Evolutionary conservation across 495 filamentous ascomycete genomes (phyloP).

Genomic region (Letharia lupina): DNA sequence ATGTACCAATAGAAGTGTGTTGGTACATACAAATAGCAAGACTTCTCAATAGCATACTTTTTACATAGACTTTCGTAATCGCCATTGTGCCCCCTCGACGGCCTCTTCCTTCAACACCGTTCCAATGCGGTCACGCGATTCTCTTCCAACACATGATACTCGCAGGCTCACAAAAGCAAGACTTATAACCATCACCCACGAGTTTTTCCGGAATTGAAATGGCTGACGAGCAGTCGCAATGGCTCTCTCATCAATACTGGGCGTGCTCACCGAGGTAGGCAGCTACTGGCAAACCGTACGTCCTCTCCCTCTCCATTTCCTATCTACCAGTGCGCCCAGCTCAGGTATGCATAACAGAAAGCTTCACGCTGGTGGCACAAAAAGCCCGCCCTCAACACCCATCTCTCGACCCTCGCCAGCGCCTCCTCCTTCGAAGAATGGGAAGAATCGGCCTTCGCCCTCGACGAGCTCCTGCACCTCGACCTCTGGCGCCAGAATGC

Average conservation of each 20-base stretch:
- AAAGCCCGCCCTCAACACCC: conserved; percentile 44
- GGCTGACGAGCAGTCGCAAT: conserved; percentile 17
- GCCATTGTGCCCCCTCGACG: not conserved
- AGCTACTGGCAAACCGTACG: conserved; percentile 27
- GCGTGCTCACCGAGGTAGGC: conserved; percentile 24
- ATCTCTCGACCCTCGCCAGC: conserved; percentile 50
- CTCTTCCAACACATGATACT: not conserved
- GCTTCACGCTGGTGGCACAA: conserved; percentile 46
- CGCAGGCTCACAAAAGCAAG: not conserved
- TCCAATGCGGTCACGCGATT: not conserved
- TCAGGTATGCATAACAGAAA: conserved; percentile 35
- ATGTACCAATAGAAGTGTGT: conserved; percentile 27
- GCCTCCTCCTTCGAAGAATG: conserved; percentile 72
- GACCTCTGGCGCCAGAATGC: conserved; percentile 85
- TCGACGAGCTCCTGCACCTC: conserved; percentile 68
- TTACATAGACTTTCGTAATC: not conserved
- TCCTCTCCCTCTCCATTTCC: not conserved
- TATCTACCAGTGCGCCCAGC: not conserved
- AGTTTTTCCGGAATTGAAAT: not conserved
- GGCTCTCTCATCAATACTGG: conserved; percentile 22
- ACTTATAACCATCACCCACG: not conserved
- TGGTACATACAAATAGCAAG: not conserved
- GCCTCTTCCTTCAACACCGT: not conserved
- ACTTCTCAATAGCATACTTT: not conserved
- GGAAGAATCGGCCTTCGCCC: conserved; percentile 68